Evolutionary conservation across 2,329 filamentous ascomycete genomes (phyloP).

Genomic region (Fusarium verticillioides): DNA sequence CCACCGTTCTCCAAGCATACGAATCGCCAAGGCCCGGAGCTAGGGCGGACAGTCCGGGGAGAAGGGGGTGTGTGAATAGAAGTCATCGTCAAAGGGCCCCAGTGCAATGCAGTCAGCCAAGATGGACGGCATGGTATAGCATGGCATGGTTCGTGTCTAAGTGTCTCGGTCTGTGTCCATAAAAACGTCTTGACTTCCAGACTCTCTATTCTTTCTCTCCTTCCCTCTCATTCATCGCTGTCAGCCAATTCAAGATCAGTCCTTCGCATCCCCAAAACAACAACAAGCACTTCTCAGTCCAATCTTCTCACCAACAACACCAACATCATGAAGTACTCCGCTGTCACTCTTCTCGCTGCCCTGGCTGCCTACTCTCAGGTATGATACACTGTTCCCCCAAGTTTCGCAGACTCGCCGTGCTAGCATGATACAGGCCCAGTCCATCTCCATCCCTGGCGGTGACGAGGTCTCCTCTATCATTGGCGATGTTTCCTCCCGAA

Average conservation of each 20-base stretch:
- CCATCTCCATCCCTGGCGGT: conserved; percentile 10
- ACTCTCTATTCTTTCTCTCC: background rate
- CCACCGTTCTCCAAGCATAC: conserved; percentile 20
- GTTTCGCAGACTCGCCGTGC: background rate
- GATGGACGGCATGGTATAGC: conserved; percentile 11
- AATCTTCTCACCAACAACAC: conserved; percentile 16
- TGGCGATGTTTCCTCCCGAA: conserved; percentile 19
- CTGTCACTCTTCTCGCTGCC: conserved; percentile 45
- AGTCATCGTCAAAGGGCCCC: background rate
- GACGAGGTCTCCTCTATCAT: conserved; percentile 26
- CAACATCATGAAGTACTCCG: conserved; percentile 53
- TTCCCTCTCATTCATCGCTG: conserved; percentile 17
- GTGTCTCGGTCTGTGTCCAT: conserved; percentile 20
- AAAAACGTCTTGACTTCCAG: conserved; percentile 34
- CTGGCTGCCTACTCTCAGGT: conserved; percentile 45
- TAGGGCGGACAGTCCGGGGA: conserved; percentile 30
- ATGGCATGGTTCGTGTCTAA: conserved; percentile 7
- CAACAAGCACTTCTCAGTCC: conserved; percentile 15
- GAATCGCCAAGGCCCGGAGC: conserved; percentile 27
- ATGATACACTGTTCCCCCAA: background rate
- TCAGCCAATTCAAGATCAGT: conserved; percentile 14
- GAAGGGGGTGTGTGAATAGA: conserved; percentile 30
- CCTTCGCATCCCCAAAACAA: background rate
- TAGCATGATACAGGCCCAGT: conserved; percentile 31
- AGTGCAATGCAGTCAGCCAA: conserved; percentile 17